phyloP scores from a whole-genome alignment of 495 filamentous ascomycete genomes.

The Aspergillus heteromorphus region DNA sequence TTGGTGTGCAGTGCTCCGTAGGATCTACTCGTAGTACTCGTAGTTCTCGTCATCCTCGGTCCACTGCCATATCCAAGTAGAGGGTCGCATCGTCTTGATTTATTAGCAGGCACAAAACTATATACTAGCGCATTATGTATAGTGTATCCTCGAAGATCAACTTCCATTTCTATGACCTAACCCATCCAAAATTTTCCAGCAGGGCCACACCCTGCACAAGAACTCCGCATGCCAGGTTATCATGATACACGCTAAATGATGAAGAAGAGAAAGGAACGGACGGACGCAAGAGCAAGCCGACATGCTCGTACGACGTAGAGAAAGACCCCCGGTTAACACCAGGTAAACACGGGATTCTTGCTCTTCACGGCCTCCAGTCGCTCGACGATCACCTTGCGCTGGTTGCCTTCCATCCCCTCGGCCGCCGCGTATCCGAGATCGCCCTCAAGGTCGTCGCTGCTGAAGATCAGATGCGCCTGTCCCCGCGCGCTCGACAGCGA shows the following conservation, averaged over 20 bases:
- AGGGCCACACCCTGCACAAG: constrained; percentile 6
- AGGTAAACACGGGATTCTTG: constrained; percentile 93
- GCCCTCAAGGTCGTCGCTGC: constrained; percentile 77
- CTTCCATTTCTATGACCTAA: constrained; percentile 4
- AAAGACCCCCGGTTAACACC: constrained; percentile 50
- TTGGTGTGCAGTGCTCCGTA: too few species aligned
- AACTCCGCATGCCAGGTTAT: constrained; percentile 20
- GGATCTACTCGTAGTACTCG: too few species aligned
- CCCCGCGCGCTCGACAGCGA: constrained; percentile 35
- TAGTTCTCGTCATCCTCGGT: too few species aligned
- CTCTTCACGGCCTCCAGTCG: constrained; percentile 90
- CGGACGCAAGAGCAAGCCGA: too few species aligned
- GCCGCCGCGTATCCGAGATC: constrained; percentile 93
- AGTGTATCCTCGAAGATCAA: constrained; percentile 1
- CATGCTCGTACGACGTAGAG: neutral
- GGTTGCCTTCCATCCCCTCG: constrained; percentile 83
- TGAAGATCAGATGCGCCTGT: constrained; percentile 37
- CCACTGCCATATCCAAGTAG: too few species aligned
- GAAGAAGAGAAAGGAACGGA: constrained; percentile 4
- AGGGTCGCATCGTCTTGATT: too few species aligned
- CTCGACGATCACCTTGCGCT: constrained; percentile 93
- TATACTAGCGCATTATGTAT: neutral
- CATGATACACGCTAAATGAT: constrained; percentile 21
- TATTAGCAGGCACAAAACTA: too few species aligned
- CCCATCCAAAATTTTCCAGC: constrained; percentile 10